These are phyloP conservation scores for Ceratocystis smalleyi DNA, from an alignment of 2,329 filamentous ascomycete genomes.

Conservation along the genomic window DNA sequence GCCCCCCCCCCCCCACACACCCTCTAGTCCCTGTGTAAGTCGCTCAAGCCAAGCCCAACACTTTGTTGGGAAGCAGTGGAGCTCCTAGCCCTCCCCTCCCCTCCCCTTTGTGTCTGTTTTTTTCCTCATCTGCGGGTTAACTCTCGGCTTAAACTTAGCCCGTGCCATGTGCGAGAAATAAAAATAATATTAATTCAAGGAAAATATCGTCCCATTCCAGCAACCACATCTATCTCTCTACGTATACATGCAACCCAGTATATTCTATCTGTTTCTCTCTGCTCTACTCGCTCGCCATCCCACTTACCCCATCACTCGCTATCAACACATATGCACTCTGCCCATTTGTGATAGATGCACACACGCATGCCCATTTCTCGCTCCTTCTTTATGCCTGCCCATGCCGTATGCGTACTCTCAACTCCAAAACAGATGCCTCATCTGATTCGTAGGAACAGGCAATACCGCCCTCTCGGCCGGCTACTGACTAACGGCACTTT, in stretches of 20 bases:
- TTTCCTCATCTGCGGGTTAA: neutral
- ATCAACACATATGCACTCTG: neutral
- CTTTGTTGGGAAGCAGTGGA: constrained; percentile 15
- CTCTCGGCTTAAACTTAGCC: constrained; percentile 10
- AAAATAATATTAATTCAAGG: neutral
- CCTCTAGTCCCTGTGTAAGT: neutral
- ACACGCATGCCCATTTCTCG: neutral
- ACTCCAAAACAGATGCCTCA: neutral
- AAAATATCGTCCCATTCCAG: neutral
- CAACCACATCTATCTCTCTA: neutral
- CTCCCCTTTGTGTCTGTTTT: neutral
- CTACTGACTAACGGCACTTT: neutral
- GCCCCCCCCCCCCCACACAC: neutral
- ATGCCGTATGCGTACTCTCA: neutral
- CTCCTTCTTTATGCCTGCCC: neutral
- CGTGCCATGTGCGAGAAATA: neutral
- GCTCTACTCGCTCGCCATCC: too few relatives aligned
- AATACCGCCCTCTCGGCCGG: neutral
- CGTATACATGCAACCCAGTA: neutral
- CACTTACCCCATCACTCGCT: too few relatives aligned
- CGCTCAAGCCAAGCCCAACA: neutral
- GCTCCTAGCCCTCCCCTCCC: neutral
- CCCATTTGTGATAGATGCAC: neutral
- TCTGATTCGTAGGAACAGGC: neutral
- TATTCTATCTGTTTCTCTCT: too few relatives aligned